A percentile compares a stretch with the other conserved stretches of the same genome.
Evolutionary conservation across 768 basidiomycete genomes (phyloP).

Genomic region (Termitomyces sp.): DNA sequence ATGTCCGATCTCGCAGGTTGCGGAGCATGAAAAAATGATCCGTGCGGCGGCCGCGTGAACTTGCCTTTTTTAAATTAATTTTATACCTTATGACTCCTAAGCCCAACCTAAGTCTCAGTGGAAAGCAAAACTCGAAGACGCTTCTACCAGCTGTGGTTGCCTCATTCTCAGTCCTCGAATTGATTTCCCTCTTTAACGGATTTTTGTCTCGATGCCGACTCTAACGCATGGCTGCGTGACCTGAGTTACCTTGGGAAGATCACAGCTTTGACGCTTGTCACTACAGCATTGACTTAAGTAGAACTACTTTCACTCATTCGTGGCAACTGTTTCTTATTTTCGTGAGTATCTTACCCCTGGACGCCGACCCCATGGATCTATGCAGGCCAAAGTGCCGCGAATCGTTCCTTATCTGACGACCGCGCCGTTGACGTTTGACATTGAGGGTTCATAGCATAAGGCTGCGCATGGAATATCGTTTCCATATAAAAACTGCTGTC

Average conservation of each 20-base stretch:
- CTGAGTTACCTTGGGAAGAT: neutral
- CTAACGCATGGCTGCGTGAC: neutral
- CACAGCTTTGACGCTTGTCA: neutral
- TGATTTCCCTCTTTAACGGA: neutral
- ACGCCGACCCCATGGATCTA: neutral
- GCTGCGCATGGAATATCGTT: neutral
- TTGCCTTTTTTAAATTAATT: too few relatives aligned
- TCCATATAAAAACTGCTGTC: slow-evolving; percentile 6
- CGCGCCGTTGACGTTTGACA: neutral
- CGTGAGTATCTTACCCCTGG: neutral
- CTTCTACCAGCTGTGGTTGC: neutral
- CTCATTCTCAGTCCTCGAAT: neutral
- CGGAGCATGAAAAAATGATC: slow-evolving; percentile 1
- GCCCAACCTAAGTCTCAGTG: too few relatives aligned
- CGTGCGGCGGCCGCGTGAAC: too few relatives aligned
- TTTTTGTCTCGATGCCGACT: neutral
- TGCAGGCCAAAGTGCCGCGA: neutral
- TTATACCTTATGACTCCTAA: too few relatives aligned
- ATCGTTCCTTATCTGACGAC: neutral
- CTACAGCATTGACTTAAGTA: neutral
- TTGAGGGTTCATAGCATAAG: neutral
- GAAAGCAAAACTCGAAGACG: neutral
- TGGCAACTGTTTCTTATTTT: neutral
- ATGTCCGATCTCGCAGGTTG: neutral
- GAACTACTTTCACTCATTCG: neutral